A percentile compares a stretch with the other conserved stretches of the same genome.
Conservation (phyloP, 2,329 filamentous ascomycete species). For the Colletotrichum lentis region DNA sequence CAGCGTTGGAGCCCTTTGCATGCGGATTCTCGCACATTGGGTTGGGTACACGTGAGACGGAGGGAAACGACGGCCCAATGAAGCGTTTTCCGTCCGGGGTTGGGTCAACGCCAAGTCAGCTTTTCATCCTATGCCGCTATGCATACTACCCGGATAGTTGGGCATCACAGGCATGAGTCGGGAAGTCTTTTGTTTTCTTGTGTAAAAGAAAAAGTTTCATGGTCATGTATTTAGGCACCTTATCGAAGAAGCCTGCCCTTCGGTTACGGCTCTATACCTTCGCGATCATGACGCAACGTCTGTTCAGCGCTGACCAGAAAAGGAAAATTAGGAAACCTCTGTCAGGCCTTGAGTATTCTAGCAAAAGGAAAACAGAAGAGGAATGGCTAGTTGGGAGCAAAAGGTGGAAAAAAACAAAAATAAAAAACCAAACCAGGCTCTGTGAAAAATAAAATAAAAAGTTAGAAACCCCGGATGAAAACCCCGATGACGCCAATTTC, state of each 20-base stretch:
- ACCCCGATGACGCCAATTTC: background rate
- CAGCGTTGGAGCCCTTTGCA: background rate
- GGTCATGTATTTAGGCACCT: background rate
- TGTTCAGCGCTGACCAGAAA: background rate
- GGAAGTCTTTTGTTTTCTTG: background rate
- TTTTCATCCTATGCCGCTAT: background rate
- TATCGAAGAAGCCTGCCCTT: background rate
- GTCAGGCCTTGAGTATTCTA: conserved; percentile 28
- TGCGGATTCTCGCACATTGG: background rate
- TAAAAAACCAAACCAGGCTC: background rate
- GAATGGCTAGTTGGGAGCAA: background rate
- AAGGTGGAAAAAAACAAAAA: background rate
- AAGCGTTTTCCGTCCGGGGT: background rate
- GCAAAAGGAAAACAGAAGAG: background rate
- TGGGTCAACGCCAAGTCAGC: background rate
- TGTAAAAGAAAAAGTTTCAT: background rate
- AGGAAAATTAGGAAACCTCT: conserved; percentile 5
- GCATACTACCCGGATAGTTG: background rate
- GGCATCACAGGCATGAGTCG: background rate
- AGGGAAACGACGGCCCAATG: background rate
- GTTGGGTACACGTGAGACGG: background rate
- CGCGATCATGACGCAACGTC: background rate
- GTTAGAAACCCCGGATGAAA: background rate
- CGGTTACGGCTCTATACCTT: background rate
- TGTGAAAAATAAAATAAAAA: background rate